Evolutionary conservation across 75 land plant species (phyloP), one percentile per base, ranked within the genome.

Genomic region (Chamaecyparis obtusa): DNA sequence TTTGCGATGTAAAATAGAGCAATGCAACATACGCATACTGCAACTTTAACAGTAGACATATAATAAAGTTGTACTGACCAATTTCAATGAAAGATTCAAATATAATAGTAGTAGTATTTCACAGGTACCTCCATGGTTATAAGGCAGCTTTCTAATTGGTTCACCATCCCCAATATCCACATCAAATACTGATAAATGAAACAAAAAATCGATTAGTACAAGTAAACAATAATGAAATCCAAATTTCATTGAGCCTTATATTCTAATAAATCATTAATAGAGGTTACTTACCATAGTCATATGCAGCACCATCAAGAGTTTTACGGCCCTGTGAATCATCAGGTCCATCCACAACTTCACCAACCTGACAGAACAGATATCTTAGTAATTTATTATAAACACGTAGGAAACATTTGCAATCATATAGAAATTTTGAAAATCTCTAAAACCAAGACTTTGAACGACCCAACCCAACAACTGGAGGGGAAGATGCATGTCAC

Each of bases 261-360:
- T 41, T 44, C 19, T n/a, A 30, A 44, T 21, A 11, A 21, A 46
- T 39, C 49, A 49, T 5, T 71, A 43, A 55, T 19, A 39, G 27
- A 77, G 32, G 32, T 13, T 37, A 71, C 86, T 86, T 88, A 97
- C 99, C 99, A 93, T 95, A 92, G 88, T 98, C 99, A 92, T 98
- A 98, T 83, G 91, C 88, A 77, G 88, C 86, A 86, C 99, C 99
- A 92, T 97, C 91, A 90, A 91, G 94, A 76, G 94, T 85, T 86
- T 93, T 87, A 74, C 87, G 88, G 9, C 83, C 90, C 69, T 80
- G 74, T 84, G 57, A 46, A 83, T 91, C 95, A 46, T 90, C 95
- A 32, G 99, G 99, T 57, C 99, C 99, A 91, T 98, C 99, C 87
- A 98, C 95, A 85, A 98, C 97, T 95, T 98, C 99, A 83, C 99